Evolutionary conservation across 192 early-diverging fungal species (phyloP), one percentile per base, ranked within the genome.

Genomic region (Dissophora globulifera): DNA sequence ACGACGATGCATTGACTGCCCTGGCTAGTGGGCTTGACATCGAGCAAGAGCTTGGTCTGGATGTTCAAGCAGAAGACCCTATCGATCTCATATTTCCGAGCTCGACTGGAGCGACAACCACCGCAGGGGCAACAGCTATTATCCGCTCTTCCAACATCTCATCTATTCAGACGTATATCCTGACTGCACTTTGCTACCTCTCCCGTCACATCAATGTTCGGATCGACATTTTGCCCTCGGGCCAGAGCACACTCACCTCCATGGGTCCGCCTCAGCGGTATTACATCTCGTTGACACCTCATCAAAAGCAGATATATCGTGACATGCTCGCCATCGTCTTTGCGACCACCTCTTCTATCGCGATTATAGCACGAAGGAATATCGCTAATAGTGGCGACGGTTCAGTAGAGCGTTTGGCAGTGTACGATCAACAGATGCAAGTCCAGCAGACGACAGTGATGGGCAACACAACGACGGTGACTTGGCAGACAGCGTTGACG

Each of bases 1-100:
- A 22, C 10, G 30, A 20, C 7, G 62, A 75, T 3, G 19, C 62
- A 7, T 20, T 67, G 4, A 48, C 33, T 2, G 46, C 51, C 20
- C 27, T 67, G 6, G 52, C 40, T 26, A 48, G 17, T 26, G 50
- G 33, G 9, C 52, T 76, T 9, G 72, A 76, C 41, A 50, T 76
- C 32, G 72, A 76, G 31, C 58, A 67, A 22, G 72, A 76, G 4
- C 52, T 76, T 0, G 72, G 64, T 31, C 63, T 76, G 17, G 64
- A 76, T 26, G 72, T 76, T 3, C 72, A 76, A 35, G 42, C 63
- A 19, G 58, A 76, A 9, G 63, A 60, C 15, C 72, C 72, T 9
- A 67, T 76, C 51, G 72, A 76, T 12, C 64, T 76, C 16, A 50
- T 67, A n/a, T 76, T 76, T 46, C 63, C 72, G 12, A 12, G n/a